These are phyloP conservation scores for Boletellus emodensis DNA, from an alignment of 768 basidiomycete genomes.

Conservation along the genomic window DNA sequence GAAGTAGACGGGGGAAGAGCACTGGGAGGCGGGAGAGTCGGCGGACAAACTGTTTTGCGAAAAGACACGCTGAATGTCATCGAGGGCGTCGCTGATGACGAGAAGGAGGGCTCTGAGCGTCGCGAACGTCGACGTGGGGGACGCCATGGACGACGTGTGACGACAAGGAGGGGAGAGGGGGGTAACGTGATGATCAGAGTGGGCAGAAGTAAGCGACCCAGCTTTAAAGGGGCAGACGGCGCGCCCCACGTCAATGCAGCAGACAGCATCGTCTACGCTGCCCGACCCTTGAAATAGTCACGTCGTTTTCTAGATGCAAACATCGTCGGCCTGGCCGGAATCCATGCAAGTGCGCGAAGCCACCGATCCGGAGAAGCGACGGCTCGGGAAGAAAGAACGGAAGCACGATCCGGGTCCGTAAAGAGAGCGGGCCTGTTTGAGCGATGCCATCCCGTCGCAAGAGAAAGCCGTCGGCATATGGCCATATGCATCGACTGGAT, in stretches of 20 bases:
- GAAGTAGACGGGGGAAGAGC: conserved; percentile 16
- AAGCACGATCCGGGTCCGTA: background rate
- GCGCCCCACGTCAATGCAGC: background rate
- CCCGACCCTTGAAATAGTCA: conserved; percentile 12
- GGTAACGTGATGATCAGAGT: conserved; percentile 2
- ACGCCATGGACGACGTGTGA: conserved; percentile 20
- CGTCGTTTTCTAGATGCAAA: conserved; percentile 11
- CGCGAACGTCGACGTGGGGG: conserved; percentile 54
- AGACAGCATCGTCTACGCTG: background rate
- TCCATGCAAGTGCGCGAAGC: conserved; percentile 15
- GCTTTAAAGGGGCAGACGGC: conserved; percentile 12
- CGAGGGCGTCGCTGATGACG: conserved; percentile 64
- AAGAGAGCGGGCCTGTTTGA: background rate
- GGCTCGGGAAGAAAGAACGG: background rate
- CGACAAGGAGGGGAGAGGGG: conserved; percentile 6
- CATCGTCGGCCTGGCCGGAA: background rate
- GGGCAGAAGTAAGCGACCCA: background rate
- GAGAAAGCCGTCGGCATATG: conserved; percentile 1
- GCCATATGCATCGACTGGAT: conserved; percentile 9
- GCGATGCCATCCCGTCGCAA: background rate
- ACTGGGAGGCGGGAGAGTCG: conserved; percentile 13
- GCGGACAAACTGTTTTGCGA: conserved; percentile 13
- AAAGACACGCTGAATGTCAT: conserved; percentile 64
- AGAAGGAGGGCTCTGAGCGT: conserved; percentile 59
- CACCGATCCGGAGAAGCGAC: conserved; percentile 16